Evolutionary conservation across 257 asterid genomes (phyloP), one percentile per base, ranked within the genome.

Genomic region (Lantana camara): DNA sequence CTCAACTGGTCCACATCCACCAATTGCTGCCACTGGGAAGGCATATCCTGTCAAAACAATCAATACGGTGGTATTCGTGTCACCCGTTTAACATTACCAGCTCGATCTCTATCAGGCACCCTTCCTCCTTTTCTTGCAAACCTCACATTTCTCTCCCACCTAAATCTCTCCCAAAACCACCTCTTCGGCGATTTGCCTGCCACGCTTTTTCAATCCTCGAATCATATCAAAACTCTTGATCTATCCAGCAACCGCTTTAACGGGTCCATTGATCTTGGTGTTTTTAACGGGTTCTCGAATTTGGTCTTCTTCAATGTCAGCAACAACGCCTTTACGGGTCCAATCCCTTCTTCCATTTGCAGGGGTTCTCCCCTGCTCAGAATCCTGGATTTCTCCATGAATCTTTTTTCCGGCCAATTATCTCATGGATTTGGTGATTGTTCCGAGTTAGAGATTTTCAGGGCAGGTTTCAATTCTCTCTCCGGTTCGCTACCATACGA

Each of bases 171-270:
- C 37, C 64, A 3, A 64, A 35, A 13, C 60, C 45, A 3, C 23
- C 27, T 16, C 9, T 46, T 9, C 22, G 29, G 29, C 30, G 55
- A 20, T 22, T 57, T 3, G 21, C 44, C 29, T 40, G 57, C 21
- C 40, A 35, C 40, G 8, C 11, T 67, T 54, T 17, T 14, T 71
- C 62, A 9, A 1, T 40, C 35, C 75, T 34, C 19, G 40, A 35
- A 9, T 35, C 40, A 35, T 35, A 4, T 78, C 55, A 68, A 19
- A 1, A 47, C 54, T 0, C 5, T 73, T 1, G 74, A 81, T 29
- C 34, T 81, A 2, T 79, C 87, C 8, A 76, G 80, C 76, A 83
- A 83, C 23, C 63, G 21, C 8, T 71, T 83, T 20, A 78, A 75
- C 15, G 81, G 75, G 9, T 70, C 79, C 11, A 5, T 80, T 0